Evolutionary conservation across 78 protist species (phyloP).

Genomic region (Emiliania huxleyi): DNA sequence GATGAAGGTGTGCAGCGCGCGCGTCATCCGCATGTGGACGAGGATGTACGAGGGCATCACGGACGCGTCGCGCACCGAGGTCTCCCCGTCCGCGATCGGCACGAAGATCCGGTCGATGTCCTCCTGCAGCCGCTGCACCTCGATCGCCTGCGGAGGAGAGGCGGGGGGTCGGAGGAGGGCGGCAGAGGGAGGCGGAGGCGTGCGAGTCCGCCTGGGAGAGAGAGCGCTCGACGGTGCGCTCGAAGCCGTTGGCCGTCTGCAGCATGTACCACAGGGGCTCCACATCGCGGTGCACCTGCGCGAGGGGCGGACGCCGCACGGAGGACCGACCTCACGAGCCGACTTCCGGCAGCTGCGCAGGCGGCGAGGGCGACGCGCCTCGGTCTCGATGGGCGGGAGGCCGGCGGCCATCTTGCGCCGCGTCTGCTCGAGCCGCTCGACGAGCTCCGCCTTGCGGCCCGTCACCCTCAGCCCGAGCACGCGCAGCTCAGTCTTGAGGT

Average conservation of each 20-base stretch:
- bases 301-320: no score
- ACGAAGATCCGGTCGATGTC: background rate
- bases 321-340: no score
- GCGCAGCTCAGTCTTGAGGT: background rate
- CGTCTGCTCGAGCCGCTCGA: background rate
- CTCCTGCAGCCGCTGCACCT: background rate
- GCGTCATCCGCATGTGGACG: background rate
- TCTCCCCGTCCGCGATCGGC: background rate
- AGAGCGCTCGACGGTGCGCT: background rate
- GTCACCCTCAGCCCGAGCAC: background rate
- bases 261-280: background rate
- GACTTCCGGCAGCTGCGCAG: no score
- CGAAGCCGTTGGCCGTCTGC: conserved; percentile 31
- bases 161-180: no score
- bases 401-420: background rate
- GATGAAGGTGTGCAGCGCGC: background rate
- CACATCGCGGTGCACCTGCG: background rate
- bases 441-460: background rate
- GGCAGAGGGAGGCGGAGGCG: no score
- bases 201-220: no score
- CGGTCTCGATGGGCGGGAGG: background rate
- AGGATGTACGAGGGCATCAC: conserved; percentile 19
- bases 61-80: background rate
- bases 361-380: no score
- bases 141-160: no score